Evolutionary conservation across 768 basidiomycete genomes (phyloP), one percentile per base, ranked within the genome.

Genomic region (Amanita fuliginea): DNA sequence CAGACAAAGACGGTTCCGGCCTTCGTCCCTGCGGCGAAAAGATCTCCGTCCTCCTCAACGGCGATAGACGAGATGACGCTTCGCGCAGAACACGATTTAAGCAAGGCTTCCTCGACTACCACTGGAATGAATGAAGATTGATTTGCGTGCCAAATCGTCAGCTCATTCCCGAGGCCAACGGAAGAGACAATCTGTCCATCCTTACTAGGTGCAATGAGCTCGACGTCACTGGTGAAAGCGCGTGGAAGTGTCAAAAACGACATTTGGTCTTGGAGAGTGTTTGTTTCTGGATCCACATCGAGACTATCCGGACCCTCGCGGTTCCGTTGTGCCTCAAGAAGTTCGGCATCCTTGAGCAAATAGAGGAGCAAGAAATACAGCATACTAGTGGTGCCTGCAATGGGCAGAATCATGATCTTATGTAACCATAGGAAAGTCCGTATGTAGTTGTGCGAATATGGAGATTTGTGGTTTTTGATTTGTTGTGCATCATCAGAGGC

Each of bases 291-390:
- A 14, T 57, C 43, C 5, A 53, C 39, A 3, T 67, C 62, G 7
- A 62, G 56, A 6, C 62, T 55, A 52, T 74, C 72, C 0, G 68
- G 59, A 32, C 77, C 78, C 1, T 68, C 68, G 28, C 78, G 74
- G 59, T 84, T 74, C 35, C 83, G 74, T 58, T 93, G 90, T 2
- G 88, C 86, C 57, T 93, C 93, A 32, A 96, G 73, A 0, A 93
- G 76, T 51, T 99, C 93, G 0, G 90, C 80, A 55, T 95, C 84
- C 67, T 94, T 95, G 53, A 97, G 69, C 2, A 99, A 73, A 60
- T 93, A 93, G 8, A 90, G 71, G 6, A 95, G 70, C 9, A 98
- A 65, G 6, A 76, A 73, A 62, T 86, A 97, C 8, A 98, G 71
- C 3, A 76, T 63, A 21, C 74, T 66, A 6, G 85, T 87, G 0